Evolutionary conservation across 495 filamentous ascomycete genomes (phyloP).

Genomic region (Penicillium odoratum): DNA sequence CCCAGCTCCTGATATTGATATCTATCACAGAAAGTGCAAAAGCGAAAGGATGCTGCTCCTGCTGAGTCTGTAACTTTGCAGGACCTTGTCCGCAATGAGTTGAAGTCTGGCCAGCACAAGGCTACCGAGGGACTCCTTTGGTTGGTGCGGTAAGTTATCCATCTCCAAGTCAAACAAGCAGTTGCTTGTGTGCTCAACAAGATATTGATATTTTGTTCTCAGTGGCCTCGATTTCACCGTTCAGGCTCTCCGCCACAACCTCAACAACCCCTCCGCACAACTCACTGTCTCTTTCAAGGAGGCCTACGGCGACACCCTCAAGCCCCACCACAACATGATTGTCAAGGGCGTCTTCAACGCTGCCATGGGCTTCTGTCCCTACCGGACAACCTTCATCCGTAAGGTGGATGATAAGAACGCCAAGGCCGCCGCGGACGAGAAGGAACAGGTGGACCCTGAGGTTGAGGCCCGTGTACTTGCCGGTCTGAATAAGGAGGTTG

Average conservation of each 20-base stretch:
- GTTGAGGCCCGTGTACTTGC: slow-evolving; percentile 39
- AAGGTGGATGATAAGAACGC: slow-evolving; percentile 70
- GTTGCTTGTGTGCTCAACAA: neutral
- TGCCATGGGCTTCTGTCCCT: slow-evolving; percentile 90
- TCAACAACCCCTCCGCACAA: slow-evolving; percentile 64
- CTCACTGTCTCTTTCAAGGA: slow-evolving; percentile 81
- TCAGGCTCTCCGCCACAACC: slow-evolving; percentile 76
- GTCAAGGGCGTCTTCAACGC: slow-evolving; percentile 87
- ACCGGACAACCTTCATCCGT: slow-evolving; percentile 83
- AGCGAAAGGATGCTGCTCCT: slow-evolving; percentile 76
- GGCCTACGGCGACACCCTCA: slow-evolving; percentile 83
- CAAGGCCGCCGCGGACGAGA: slow-evolving; percentile 27
- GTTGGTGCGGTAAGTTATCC: slow-evolving; percentile 72
- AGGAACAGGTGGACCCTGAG: slow-evolving; percentile 6
- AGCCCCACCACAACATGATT: slow-evolving; percentile 83
- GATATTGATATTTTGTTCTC: slow-evolving; percentile 2
- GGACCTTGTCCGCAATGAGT: slow-evolving; percentile 77
- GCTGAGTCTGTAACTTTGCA: slow-evolving; percentile 77
- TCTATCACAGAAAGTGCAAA: slow-evolving; percentile 78
- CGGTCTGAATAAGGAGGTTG: slow-evolving; percentile 68
- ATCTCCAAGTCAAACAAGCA: neutral
- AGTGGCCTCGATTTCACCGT: slow-evolving; percentile 93
- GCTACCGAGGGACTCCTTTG: slow-evolving; percentile 89
- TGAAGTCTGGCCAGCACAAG: slow-evolving; percentile 80
- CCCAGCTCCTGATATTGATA: slow-evolving; percentile 18